These are phyloP conservation scores for Fraxinus paxiana DNA, from an alignment of 305 asterid genomes.

Conservation along the genomic window DNA sequence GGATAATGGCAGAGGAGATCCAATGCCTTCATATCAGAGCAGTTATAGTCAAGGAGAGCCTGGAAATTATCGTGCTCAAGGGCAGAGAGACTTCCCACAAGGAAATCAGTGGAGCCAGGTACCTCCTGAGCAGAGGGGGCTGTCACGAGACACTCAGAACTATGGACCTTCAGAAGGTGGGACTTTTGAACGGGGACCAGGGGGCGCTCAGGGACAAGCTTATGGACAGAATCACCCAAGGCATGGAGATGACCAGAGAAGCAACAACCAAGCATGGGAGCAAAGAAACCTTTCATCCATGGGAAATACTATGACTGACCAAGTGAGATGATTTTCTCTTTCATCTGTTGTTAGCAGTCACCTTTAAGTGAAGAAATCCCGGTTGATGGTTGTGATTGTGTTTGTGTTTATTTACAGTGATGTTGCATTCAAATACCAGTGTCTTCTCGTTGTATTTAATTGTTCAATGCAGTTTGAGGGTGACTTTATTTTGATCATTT, in stretches of 20 bases:
- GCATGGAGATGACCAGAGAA: slow-evolving; percentile 24
- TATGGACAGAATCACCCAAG: slow-evolving; percentile 27
- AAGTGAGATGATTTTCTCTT: slow-evolving; percentile 33
- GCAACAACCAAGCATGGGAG: slow-evolving; percentile 21
- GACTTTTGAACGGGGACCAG: slow-evolving; percentile 29
- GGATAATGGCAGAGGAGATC: slow-evolving; percentile 29
- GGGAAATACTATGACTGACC: slow-evolving; percentile 26
- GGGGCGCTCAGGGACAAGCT: slow-evolving; percentile 22
- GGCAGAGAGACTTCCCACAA: slow-evolving; percentile 32
- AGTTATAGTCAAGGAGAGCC: slow-evolving; percentile 35
- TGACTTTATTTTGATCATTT: not conserved
- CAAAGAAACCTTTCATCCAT: slow-evolving; percentile 29
- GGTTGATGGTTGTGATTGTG: slow-evolving; percentile 10
- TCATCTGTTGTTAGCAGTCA: not conserved
- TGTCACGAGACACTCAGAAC: slow-evolving; percentile 25
- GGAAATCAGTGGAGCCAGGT: slow-evolving; percentile 28
- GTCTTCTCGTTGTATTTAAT: not conserved
- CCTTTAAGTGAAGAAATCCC: not conserved
- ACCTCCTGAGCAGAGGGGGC: slow-evolving; percentile 39
- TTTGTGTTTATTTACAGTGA: not conserved
- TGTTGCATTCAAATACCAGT: not conserved
- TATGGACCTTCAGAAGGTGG: slow-evolving; percentile 32
- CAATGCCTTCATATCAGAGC: slow-evolving; percentile 31
- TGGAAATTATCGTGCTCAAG: slow-evolving; percentile 30
- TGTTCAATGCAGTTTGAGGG: not conserved